Percentiles rank a stretch among this genome's conserved stretches.
Evolutionary conservation across 1,139 yeast species (phyloP).

Genomic region (Taphrina confusa): DNA sequence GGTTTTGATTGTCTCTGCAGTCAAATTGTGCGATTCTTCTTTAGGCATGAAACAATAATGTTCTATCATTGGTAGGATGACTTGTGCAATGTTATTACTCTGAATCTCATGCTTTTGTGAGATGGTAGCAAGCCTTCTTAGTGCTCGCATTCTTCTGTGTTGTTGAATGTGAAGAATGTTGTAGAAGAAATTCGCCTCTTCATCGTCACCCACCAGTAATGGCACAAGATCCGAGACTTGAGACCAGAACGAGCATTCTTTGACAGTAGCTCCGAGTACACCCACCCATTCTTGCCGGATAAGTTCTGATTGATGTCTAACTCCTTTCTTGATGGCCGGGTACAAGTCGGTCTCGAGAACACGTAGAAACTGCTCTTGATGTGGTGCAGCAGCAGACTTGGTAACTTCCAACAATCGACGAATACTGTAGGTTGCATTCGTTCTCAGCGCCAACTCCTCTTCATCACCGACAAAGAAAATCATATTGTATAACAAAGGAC

Average conservation of each 20-base stretch:
- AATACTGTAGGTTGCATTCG: constrained; percentile 70
- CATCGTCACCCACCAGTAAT: constrained; percentile 67
- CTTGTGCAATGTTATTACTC: constrained; percentile 70
- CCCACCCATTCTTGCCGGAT: constrained; percentile 71
- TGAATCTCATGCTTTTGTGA: constrained; percentile 50
- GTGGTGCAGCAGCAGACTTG: constrained; percentile 37
- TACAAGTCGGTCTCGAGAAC: constrained; percentile 60
- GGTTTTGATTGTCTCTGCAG: constrained; percentile 69
- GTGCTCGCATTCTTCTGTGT: constrained; percentile 81
- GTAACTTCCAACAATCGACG: constrained; percentile 66
- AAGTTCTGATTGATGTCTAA: constrained; percentile 63
- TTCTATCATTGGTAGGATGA: constrained; percentile 81
- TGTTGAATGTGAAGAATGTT: constrained; percentile 82
- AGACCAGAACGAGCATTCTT: constrained; percentile 52
- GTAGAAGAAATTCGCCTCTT: constrained; percentile 79
- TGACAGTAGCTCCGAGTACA: constrained; percentile 65
- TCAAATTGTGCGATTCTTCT: constrained; percentile 67
- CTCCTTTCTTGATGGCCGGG: constrained; percentile 68
- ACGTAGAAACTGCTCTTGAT: constrained; percentile 48
- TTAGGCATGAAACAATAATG: constrained; percentile 57
- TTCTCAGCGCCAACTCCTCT: constrained; percentile 76
- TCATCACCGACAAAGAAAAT: constrained; percentile 74
- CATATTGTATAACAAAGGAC: constrained; percentile 68
- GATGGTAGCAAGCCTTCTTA: constrained; percentile 58
- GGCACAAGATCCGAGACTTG: constrained; percentile 69